Conservation (phyloP, 495 filamentous ascomycete species). For the Hypoxylon crocopeplum region DNA sequence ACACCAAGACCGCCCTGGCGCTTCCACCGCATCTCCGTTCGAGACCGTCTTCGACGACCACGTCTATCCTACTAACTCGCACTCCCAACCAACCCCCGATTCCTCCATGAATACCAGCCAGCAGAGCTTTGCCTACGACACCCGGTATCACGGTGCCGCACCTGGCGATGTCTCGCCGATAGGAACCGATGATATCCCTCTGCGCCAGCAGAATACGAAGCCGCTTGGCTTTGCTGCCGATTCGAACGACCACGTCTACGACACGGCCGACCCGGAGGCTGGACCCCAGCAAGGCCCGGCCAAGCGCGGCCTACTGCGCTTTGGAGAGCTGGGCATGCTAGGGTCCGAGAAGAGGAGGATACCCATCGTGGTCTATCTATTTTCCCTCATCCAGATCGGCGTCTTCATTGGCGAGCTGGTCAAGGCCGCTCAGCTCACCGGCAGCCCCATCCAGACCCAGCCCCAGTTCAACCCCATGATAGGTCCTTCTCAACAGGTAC, state of each 20-base stretch:
- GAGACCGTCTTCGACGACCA: slow-evolving; percentile 67
- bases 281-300: slow-evolving; percentile 25
- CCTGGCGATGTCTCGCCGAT: slow-evolving; percentile 43
- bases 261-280: slow-evolving; percentile 41
- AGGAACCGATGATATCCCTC: slow-evolving; percentile 70
- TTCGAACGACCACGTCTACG: slow-evolving; percentile 60
- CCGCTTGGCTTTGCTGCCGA: slow-evolving; percentile 45
- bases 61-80: slow-evolving; percentile 62
- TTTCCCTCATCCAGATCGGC: slow-evolving; percentile 76
- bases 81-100: slow-evolving; percentile 36
- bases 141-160: slow-evolving; percentile 61
- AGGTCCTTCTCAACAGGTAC: slow-evolving; percentile 84
- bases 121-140: slow-evolving; percentile 57
- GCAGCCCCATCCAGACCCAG: slow-evolving; percentile 81
- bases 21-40: slow-evolving; percentile 55
- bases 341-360: slow-evolving; percentile 62
- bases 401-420: slow-evolving; percentile 94
- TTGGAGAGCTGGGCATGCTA: slow-evolving; percentile 57
- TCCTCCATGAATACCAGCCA: slow-evolving; percentile 40
- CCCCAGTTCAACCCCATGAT: slow-evolving; percentile 96
- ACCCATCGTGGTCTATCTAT: slow-evolving; percentile 81
- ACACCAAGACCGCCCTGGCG: slow-evolving; percentile 43
- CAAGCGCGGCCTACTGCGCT: slow-evolving; percentile 46
- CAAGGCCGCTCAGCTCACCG: slow-evolving; percentile 71
- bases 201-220: slow-evolving; percentile 56